Evolutionary conservation across 306 rosid species (phyloP), one percentile per base, ranked within the genome.

Genomic region (Trifolium subterraneum): DNA sequence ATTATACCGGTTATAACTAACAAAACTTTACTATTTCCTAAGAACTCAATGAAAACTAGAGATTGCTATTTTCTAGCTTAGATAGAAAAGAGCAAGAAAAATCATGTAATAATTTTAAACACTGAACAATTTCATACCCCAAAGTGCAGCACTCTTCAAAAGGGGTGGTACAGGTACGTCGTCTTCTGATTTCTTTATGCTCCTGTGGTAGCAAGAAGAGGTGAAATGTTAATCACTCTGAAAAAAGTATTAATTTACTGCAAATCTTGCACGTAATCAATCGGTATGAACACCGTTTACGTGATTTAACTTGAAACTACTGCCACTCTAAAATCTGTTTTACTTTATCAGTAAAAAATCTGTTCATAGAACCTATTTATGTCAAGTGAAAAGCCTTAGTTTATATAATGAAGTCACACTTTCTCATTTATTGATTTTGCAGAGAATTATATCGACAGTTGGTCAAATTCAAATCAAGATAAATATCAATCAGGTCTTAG

Each of bases 111-210:
- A 78, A 52, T 9, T 67, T 38, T 68, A 64, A 75, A 79, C 22
- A 80, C 39, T 8, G 38, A 62, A 76, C 25, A 39, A 41, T 68
- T 19, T 22, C 84, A 48, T 86, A 86, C 90, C 90, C 90, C 90
- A 86, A 27, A 86, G 90, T 47, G 70, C 90, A 9, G 98, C 98
- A 79, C 96, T 91, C 83, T 93, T 80, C 44, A 93, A 41, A 68
- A 91, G 94, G 19, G 98, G 98, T 62, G 98, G 97, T 78, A 93
- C 96, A 16, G 97, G 98, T 76, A 93, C 76, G 78, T 91, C 96
- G 23, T 86, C 87, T 68, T 93, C 94, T 22, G 97, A 91, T 88
- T 81, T 89, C 73, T 78, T 91, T 74, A 93, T 76, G 86, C 83
- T 91, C 91, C 98, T 93, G 91, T 91, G 91, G 75, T 68, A 54